Evolutionary conservation across 306 rosid genomes (phyloP).

Genomic region (Ammopiptanthus mongolicus): DNA sequence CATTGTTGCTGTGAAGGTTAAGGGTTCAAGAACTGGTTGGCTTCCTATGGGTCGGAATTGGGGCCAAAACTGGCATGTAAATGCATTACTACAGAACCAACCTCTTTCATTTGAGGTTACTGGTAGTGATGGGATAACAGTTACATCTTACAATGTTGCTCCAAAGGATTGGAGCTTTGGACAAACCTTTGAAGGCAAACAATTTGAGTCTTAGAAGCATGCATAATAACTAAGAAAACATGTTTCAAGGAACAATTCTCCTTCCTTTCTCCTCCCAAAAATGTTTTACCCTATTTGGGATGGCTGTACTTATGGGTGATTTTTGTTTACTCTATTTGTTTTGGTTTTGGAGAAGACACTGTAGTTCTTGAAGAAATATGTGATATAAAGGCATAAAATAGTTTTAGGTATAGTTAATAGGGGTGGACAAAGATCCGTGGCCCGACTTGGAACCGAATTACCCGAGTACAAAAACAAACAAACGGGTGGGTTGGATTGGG

Average conservation of each 20-base stretch:
- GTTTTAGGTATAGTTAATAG: background rate
- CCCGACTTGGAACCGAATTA: too few relatives aligned
- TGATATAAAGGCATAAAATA: too few relatives aligned
- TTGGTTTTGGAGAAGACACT: background rate
- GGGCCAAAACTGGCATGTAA: slow-evolving; percentile 97
- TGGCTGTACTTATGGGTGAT: background rate
- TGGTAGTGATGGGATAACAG: slow-evolving; percentile 53
- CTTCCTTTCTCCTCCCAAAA: background rate
- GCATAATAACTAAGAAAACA: background rate
- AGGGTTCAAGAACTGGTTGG: slow-evolving; percentile 94
- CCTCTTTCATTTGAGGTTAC: slow-evolving; percentile 90
- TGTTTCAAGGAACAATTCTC: background rate
- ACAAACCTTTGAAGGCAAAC: slow-evolving; percentile 86
- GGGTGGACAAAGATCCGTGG: too few relatives aligned
- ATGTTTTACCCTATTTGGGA: background rate
- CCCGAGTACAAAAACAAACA: too few relatives aligned
- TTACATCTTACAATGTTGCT: slow-evolving; percentile 74
- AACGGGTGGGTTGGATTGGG: too few relatives aligned
- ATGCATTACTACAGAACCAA: slow-evolving; percentile 70
- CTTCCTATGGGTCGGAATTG: slow-evolving; percentile 94
- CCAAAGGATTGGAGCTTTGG: slow-evolving; percentile 84
- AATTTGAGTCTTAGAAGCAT: slow-evolving; percentile 44
- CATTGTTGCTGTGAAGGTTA: slow-evolving; percentile 61
- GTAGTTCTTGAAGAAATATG: too few relatives aligned
- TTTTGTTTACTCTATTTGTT: background rate